These are phyloP conservation scores for Hyphopichia buzzinii DNA, from an alignment of 1,139 yeast genomes.

Conservation along the genomic window DNA sequence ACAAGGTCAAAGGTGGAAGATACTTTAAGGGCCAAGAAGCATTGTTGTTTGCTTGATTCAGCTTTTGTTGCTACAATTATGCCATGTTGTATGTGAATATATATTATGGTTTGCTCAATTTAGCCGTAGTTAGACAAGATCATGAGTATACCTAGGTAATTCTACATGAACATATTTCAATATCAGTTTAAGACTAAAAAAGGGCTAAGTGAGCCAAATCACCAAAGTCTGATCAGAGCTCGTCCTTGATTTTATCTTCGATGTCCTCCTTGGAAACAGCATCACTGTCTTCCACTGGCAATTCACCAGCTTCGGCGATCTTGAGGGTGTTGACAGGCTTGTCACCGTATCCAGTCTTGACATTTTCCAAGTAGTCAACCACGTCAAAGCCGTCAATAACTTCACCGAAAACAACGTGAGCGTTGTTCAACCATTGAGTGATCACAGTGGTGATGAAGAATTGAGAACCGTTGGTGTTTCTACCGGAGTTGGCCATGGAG, in stretches of 20 bases:
- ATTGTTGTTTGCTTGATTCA: conserved; percentile 8
- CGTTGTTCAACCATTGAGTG: conserved; percentile 64
- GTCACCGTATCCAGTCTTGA: conserved; percentile 48
- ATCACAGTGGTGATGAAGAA: conserved; percentile 63
- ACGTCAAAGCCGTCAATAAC: conserved; percentile 68
- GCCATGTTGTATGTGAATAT: no score
- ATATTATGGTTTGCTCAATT: no score
- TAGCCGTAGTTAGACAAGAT: no score
- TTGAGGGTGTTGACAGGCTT: conserved; percentile 52
- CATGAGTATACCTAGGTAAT: no score
- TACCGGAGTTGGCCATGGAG: conserved; percentile 68
- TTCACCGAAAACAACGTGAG: conserved; percentile 82
- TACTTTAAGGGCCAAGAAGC: conserved; percentile 28
- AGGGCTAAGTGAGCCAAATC: not conserved
- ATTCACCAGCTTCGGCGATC: conserved; percentile 48
- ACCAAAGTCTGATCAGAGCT: conserved; percentile 17
- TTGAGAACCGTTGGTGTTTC: conserved; percentile 61
- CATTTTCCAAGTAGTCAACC: conserved; percentile 53
- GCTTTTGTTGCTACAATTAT: no score
- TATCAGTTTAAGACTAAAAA: no score
- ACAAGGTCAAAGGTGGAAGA: conserved; percentile 49
- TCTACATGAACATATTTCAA: no score
- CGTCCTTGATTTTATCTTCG: conserved; percentile 21
- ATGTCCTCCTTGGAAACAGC: conserved; percentile 8
- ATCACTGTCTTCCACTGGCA: conserved; percentile 24